Base-by-base conservation (phyloP, 345 rosid species). In the Citrus medica region DNA sequence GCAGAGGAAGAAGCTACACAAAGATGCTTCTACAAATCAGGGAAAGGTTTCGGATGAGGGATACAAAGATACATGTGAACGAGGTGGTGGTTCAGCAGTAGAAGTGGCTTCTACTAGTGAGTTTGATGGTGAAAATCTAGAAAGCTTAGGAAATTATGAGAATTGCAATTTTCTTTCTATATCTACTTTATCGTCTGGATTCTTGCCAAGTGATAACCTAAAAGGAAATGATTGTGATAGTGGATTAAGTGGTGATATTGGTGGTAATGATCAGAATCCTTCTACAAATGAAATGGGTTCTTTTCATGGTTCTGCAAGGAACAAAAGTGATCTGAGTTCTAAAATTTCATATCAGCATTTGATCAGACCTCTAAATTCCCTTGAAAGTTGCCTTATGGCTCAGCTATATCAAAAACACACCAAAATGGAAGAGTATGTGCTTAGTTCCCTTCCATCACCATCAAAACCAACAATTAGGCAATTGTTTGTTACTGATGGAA, bases 311-410 rank as follows among this genome's bases (percentile, higher is more conserved):
- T 71, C 81, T 51, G 58, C 48, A 17, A 86, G 85, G 79, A 84
- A 78, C 70, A 86, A 67, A 80, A 84, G 82, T 61, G 69, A 85
- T 79, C 84, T 89, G 59, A 85, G 89, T 83, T 80, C 77, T 71
- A 88, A 81, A 76, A 79, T 56, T 76, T 74, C 76, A 6, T 69
- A 58, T 16, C 65, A 65, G 37, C 87, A 67, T 70, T 48, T 33
- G 67, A 53, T 85, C 53, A 90, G 86, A 79, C 94, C 97, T 17
- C 76, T 84, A 51, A 90, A 58, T 81, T 89, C 94, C 73, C 74
- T 89, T 40, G 97, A 87, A 80, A 88, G 90, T 65, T 87, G 94
- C 58, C 81, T 89, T 24, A 69, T 90, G 87, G 87, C 98, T 80
- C 97, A 91, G 83, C 76, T 94, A 74, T 88, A 86, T 69, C 79